Evolutionary conservation across 768 basidiomycete species (phyloP).

Genomic region (Rossbeevera mucosa): DNA sequence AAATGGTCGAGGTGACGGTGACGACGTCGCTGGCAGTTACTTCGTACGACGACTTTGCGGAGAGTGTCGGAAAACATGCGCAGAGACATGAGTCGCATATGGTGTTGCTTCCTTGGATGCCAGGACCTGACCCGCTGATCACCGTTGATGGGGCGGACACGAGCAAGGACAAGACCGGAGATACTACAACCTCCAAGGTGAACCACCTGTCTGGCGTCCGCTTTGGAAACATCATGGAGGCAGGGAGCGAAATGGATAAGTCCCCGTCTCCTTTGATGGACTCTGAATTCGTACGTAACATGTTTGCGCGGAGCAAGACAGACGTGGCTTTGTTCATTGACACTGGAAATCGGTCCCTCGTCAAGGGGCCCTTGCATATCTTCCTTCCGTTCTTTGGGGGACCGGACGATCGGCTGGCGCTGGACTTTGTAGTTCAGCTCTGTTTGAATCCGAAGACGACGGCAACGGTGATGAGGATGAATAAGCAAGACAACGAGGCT

Average conservation of each 20-base stretch:
- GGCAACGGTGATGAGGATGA: constrained; percentile 72
- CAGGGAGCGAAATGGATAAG: constrained; percentile 27
- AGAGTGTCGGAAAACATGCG: constrained; percentile 69
- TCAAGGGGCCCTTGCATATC: constrained; percentile 50
- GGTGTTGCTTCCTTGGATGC: constrained; percentile 80
- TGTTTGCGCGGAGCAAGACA: constrained; percentile 64
- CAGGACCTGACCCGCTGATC: constrained; percentile 11
- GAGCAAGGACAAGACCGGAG: background rate
- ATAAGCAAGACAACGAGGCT: constrained; percentile 34
- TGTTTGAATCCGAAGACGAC: constrained; percentile 62
- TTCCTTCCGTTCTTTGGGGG: constrained; percentile 94
- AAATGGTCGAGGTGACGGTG: constrained; percentile 63
- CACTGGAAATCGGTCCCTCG: constrained; percentile 36
- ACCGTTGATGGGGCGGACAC: background rate
- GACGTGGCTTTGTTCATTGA: constrained; percentile 88
- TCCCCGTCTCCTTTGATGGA: constrained; percentile 45
- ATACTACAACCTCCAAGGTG: constrained; percentile 6
- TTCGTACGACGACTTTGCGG: constrained; percentile 66
- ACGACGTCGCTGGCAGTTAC: constrained; percentile 68
- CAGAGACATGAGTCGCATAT: constrained; percentile 57
- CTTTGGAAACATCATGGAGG: constrained; percentile 35
- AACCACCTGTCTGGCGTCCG: constrained; percentile 68
- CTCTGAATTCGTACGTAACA: constrained; percentile 77
- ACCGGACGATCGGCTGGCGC: constrained; percentile 83
- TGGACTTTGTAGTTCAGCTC: constrained; percentile 81